Evolutionary conservation across 441 rosid genomes (phyloP).

Genomic region (Pelargonium myrrhifolium): DNA sequence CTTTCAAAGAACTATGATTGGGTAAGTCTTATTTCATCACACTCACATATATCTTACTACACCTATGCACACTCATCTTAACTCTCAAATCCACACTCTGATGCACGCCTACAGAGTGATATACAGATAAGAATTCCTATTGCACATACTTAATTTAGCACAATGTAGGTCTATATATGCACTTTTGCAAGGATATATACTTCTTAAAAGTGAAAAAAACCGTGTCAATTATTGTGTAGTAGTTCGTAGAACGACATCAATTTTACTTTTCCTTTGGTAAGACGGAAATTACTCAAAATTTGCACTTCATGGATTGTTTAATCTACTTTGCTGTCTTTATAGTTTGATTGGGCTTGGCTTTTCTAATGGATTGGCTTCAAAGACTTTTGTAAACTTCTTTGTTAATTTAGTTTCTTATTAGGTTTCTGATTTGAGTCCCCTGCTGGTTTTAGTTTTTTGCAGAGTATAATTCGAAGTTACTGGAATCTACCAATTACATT

Average conservation of each 20-base stretch:
- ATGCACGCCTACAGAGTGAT: too few species aligned
- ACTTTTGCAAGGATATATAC: too few species aligned
- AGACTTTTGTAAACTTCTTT: neutral
- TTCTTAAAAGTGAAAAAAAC: too few species aligned
- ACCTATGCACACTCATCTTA: neutral
- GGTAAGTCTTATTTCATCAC: conserved; percentile 36
- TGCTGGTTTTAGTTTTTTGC: conserved; percentile 80
- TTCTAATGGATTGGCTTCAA: neutral
- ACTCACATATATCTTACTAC: neutral
- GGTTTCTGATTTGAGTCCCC: too few species aligned
- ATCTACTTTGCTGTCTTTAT: neutral
- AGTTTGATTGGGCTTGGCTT: neutral
- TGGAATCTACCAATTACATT: conserved; percentile 79
- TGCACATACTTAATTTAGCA: too few species aligned
- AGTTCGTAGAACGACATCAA: neutral
- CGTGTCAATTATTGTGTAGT: conserved; percentile 3
- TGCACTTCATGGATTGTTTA: neutral
- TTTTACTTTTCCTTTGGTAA: neutral
- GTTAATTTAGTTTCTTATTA: neutral
- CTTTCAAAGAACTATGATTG: conserved; percentile 90
- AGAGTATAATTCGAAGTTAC: conserved; percentile 73
- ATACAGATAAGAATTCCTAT: too few species aligned
- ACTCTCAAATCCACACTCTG: neutral
- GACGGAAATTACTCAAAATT: neutral
- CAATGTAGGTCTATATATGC: too few species aligned